phyloP scores from a whole-genome alignment of 2,329 filamentous ascomycete genomes.

The Diplodia sapinea region DNA sequence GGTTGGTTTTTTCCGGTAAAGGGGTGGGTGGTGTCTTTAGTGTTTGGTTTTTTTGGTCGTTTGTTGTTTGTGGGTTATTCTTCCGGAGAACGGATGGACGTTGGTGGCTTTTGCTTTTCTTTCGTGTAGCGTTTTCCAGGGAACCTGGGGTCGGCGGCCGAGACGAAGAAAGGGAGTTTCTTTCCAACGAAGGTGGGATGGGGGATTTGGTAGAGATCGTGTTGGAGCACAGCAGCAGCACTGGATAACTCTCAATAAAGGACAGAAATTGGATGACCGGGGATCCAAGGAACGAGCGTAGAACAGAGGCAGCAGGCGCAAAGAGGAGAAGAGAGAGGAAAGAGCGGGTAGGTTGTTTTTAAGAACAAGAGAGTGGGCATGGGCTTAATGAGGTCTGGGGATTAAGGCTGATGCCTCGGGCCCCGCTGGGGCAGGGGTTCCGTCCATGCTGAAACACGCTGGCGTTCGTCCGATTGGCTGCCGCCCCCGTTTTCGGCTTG shows the following conservation, averaged over 20 bases:
- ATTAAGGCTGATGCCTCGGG: conserved; percentile 26
- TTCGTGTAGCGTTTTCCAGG: background rate
- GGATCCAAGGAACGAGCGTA: conserved; percentile 25
- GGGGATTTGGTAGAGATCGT: conserved; percentile 19
- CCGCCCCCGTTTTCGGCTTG: background rate
- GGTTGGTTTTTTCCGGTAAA: background rate
- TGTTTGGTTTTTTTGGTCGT: background rate
- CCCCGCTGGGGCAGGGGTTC: background rate
- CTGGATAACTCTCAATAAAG: conserved; percentile 1
- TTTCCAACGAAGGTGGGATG: background rate
- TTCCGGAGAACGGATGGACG: background rate
- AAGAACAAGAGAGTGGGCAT: background rate
- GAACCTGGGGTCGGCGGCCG: background rate
- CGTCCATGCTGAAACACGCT: conserved; percentile 3
- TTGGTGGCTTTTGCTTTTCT: background rate
- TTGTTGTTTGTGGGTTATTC: background rate
- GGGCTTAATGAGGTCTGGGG: conserved; percentile 24
- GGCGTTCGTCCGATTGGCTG: conserved; percentile 12
- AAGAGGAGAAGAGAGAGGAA: background rate
- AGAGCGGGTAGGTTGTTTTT: conserved; percentile 10
- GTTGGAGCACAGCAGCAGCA: conserved; percentile 27
- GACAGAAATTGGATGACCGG: conserved; percentile 16
- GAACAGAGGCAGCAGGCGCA: conserved; percentile 20
- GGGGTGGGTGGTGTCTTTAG: too few species aligned
- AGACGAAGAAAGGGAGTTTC: background rate